Conservation (phyloP, 495 filamentous ascomycete genomes). For the Margaritispora aquatica region DNA sequence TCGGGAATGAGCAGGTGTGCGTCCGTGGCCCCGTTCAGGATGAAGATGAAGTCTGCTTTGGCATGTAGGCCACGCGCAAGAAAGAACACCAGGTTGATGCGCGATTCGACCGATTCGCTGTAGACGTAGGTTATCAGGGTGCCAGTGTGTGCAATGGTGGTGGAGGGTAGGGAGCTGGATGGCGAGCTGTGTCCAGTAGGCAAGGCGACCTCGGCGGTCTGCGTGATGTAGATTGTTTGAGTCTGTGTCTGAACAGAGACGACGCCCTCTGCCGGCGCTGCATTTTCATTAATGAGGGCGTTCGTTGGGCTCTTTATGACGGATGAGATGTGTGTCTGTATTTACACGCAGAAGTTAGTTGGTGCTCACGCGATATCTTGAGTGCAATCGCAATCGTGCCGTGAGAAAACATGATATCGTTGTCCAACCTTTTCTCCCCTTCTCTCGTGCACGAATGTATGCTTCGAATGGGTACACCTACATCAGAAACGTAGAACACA, state of each 20-base stretch:
- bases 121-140: conserved; percentile 26
- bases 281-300: background rate
- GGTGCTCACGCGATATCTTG: too few species aligned
- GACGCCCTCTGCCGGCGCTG: background rate
- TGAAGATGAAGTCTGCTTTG: conserved; percentile 32
- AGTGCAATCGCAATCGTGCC: too few species aligned
- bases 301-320: background rate
- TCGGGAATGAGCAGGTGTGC: background rate
- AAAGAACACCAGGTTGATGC: conserved; percentile 29
- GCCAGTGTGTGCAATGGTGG: too few species aligned
- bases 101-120: conserved; percentile 20
- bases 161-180: too few species aligned
- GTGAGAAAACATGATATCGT: background rate
- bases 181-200: too few species aligned
- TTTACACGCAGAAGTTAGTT: too few species aligned
- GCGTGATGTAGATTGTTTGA: too few species aligned
- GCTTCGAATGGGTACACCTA: too few species aligned
- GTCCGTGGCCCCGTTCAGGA: conserved; percentile 28
- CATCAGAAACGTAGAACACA: background rate
- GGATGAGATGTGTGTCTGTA: background rate
- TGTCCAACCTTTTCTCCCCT: too few species aligned
- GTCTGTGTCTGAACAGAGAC: too few species aligned
- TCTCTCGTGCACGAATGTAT: too few species aligned
- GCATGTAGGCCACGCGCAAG: conserved; percentile 25
- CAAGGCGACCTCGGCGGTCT: too few species aligned